Percentiles rank a stretch among this genome's conserved stretches.
Conservation (phyloP, 495 filamentous ascomycete genomes). For the Penicillium steckii region DNA sequence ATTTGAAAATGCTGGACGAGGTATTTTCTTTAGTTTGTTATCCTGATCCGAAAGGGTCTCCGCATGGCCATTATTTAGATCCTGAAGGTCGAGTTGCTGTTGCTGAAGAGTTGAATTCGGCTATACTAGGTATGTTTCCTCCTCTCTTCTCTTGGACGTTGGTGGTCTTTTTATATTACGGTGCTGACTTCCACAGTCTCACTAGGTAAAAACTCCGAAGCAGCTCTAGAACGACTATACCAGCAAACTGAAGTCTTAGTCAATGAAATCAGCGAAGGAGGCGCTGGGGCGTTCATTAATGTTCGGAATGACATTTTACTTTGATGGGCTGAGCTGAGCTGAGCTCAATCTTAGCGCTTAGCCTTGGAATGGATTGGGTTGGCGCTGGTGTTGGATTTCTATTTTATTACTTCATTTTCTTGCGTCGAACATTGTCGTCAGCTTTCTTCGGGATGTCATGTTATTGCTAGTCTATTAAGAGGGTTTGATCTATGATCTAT, state of each 20-base stretch:
- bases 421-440: too few species aligned
- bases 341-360: not conserved
- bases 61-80: constrained; percentile 78
- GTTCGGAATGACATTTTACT: constrained; percentile 63
- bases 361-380: not conserved
- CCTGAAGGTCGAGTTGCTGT: constrained; percentile 71
- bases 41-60: constrained; percentile 68
- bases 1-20: constrained; percentile 73
- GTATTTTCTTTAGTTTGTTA: constrained; percentile 91
- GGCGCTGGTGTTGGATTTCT: not conserved
- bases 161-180: not conserved
- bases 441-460: too few species aligned
- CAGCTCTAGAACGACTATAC: constrained; percentile 82
- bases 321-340: too few species aligned
- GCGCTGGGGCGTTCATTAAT: constrained; percentile 85
- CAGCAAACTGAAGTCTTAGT: constrained; percentile 86
- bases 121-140: constrained; percentile 70
- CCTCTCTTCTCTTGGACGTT: constrained; percentile 13
- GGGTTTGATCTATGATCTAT: too few species aligned
- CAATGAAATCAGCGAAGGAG: constrained; percentile 78
- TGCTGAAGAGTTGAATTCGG: constrained; percentile 92
- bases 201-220: constrained; percentile 82
- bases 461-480: too few species aligned
- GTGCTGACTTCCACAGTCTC: constrained; percentile 56
- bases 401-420: too few species aligned